phyloP scores from a whole-genome alignment of 1,284 basidiomycete species.

The Caloboletus inedulis region DNA sequence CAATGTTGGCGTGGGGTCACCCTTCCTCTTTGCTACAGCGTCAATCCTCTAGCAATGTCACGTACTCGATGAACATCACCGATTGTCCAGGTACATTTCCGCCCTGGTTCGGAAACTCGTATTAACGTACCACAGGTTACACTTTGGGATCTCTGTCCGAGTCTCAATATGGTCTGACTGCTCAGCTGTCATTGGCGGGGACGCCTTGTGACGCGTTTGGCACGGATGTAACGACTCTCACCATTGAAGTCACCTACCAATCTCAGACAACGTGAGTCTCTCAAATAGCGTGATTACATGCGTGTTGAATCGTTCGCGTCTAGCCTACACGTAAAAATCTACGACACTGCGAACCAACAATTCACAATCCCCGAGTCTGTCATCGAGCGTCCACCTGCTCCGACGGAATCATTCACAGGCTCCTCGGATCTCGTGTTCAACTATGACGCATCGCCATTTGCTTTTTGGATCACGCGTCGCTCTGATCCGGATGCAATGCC shows the following conservation, averaged over 20 bases:
- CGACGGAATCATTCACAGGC: conserved; percentile 35
- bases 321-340: conserved; percentile 76
- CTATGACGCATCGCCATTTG: conserved; percentile 62
- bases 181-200: conserved; percentile 56
- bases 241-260: conserved; percentile 66
- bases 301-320: not conserved
- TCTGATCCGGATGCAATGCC: conserved; percentile 54
- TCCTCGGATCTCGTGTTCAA: conserved; percentile 66
- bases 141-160: conserved; percentile 44
- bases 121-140: conserved; percentile 44
- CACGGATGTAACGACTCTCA: conserved; percentile 59
- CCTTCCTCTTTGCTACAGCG: no score
- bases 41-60: not conserved
- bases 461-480: conserved; percentile 75
- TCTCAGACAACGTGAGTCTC: conserved; percentile 41
- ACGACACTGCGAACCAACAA: conserved; percentile 62
- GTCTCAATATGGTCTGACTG: conserved; percentile 50
- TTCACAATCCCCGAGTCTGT: conserved; percentile 66
- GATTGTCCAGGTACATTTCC: conserved; percentile 27
- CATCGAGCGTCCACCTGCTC: conserved; percentile 45
- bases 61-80: conserved; percentile 28
- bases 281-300: not conserved
- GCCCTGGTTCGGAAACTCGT: not conserved
- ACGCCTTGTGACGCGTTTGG: conserved; percentile 71
- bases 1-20: conserved; percentile 10